Evolutionary conservation across 1,284 basidiomycete species (phyloP), one percentile per base, ranked within the genome.

Genomic region (Boletellus sp.): DNA sequence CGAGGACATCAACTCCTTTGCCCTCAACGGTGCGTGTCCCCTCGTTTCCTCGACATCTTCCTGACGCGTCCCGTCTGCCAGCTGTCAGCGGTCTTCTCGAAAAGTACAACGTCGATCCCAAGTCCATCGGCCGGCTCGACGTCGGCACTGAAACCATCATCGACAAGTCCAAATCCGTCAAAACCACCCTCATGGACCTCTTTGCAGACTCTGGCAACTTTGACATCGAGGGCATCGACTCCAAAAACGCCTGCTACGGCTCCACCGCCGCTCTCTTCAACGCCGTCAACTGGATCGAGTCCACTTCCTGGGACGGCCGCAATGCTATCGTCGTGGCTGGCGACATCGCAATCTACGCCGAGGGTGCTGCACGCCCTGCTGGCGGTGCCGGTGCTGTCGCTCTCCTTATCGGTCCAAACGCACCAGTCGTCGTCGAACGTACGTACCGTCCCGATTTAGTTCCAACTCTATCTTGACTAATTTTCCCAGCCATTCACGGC

Each of bases 121-220:
- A 83, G 66, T 93, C 91, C 52, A 96, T 99, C 69, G 96, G 96
- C 54, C 93, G 96, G 61, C 85, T 99, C 55, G 96, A 99, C 61
- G 94, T 99, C 60, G 96, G 96, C 54, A 99, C 97, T 30, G 97
- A 99, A 74, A 98, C 97, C 49, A 92, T 99, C 75, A 97, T 99
- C 64, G 96, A 99, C 85, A 99, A 99, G 79, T 96, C 94, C 57
- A 99, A 99, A 77, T 93, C 96, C 26, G 94, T 95, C 74, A 99
- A 99, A 78, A 98, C 97, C 5, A 86, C 93, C 53, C 83, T 99
- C 58, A 99, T 99, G 96, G 92, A 97, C 74, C 87, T 99, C 62
- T 99, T 99, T 67, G 85, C 86, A 42, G 81, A 81, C 51, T 83
- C 87, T 35, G 96, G 93, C 58, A 99, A 99, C 84, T 85, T 84